Evolutionary conservation across 2,329 filamentous ascomycete species (phyloP), one percentile per base, ranked within the genome.

Genomic region (Penicillium sp.): DNA sequence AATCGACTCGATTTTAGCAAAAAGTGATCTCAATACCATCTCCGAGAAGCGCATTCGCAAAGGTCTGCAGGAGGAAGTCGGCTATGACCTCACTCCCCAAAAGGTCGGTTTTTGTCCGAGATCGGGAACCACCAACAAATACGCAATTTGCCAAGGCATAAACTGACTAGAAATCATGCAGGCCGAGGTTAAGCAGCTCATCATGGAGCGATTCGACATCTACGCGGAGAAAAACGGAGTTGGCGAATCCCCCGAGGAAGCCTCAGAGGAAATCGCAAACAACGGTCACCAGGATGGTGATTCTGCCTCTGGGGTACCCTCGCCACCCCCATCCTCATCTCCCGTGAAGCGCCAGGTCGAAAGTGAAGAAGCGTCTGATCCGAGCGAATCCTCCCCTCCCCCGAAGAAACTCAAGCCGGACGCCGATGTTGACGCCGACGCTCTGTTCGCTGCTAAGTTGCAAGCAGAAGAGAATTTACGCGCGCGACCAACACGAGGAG

Each of bases 391-490:
- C 50, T 67, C 71, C 4, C 72, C 75, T 7, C 79, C 78, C 4
- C 72, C 77, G 62, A 90, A 91, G 77, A 89, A 89, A 74, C 78
- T 76, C 65, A 83, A 82, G 66, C 75, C 80, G 56, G 87, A 87
- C 70, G 83, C 84, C 42, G 82, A 85, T 26, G 78, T 84, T 44
- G 82, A 85, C 27, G 88, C 90, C 31, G 95, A 99, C 75, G 95
- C 93, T 33, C 87, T 89, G 45, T 85, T 93, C 60, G 95, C 95
- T 1, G 92, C 92, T 16, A 86, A 89, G 73, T 81, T 99, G 35
- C 95, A 99, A 76, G 93, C 92, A 0, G 90, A 98, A 74, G 91
- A 97, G 78, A 96, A 98, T 74, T 82, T 86, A 64, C 81, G 86
- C 44, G 87, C 86, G 49, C 83, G 91, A 53, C 84, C 90, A 19